Evolutionary conservation across 805 yeast genomes (phyloP).

Genomic region (Saccharomycopsis olivae): DNA sequence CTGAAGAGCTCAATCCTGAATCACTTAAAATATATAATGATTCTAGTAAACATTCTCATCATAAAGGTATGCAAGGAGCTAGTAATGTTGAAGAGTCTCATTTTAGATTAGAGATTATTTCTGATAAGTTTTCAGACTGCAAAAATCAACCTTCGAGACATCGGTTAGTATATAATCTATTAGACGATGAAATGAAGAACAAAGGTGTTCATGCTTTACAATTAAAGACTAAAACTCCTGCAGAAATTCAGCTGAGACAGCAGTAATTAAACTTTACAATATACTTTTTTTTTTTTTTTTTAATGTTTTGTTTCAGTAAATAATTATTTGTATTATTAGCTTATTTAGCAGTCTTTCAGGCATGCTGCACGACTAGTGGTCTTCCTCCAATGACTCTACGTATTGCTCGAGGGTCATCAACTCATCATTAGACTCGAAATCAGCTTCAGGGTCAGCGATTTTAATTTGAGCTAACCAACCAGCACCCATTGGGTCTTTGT

Average conservation of each 20-base stretch:
- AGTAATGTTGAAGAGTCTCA: conserved; percentile 70
- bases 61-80: conserved; percentile 70
- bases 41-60: conserved; percentile 81
- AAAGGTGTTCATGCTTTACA: conserved; percentile 85
- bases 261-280: not conserved
- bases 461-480: conserved; percentile 87
- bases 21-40: conserved; percentile 57
- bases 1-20: conserved; percentile 27
- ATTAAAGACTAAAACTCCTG: conserved; percentile 66
- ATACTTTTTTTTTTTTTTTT: too few relatives aligned
- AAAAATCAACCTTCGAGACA: conserved; percentile 66
- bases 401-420: conserved; percentile 48
- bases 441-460: conserved; percentile 34
- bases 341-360: too few relatives aligned
- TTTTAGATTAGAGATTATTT: conserved; percentile 63
- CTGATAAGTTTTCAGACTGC: conserved; percentile 51
- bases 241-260: conserved; percentile 27
- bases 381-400: conserved; percentile 44
- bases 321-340: too few relatives aligned
- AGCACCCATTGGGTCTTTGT: conserved; percentile 83
- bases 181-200: conserved; percentile 60
- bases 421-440: conserved; percentile 32
- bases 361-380: too few relatives aligned
- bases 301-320: too few relatives aligned
- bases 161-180: conserved; percentile 54